Conservation (phyloP, 2,329 filamentous ascomycete genomes). For the Aschersonia sp. region DNA sequence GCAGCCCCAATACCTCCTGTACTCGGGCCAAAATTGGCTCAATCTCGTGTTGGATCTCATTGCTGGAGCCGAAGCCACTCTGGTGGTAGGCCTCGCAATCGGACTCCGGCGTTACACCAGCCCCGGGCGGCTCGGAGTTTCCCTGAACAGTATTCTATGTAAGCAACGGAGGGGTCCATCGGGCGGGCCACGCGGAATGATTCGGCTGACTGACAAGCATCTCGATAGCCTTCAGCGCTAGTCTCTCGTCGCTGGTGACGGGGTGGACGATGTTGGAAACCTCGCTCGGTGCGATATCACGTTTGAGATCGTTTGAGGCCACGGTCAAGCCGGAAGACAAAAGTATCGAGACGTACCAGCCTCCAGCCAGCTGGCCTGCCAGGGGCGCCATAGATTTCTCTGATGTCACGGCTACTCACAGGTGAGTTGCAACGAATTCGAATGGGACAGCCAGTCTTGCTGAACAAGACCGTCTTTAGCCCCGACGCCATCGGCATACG, state of each 20-base stretch:
- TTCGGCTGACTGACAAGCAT: not conserved
- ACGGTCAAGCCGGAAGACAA: conserved; percentile 2
- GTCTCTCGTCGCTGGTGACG: conserved; percentile 4
- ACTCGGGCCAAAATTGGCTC: conserved; percentile 39
- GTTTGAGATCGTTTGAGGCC: conserved; percentile 2
- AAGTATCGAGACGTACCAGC: not conserved
- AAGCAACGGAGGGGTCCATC: not conserved
- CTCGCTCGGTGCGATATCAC: conserved; percentile 5
- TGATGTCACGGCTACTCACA: conserved; percentile 11
- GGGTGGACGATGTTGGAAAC: conserved; percentile 7
- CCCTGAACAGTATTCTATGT: conserved; percentile 5
- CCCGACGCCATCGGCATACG: conserved; percentile 3
- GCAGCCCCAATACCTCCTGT: conserved; percentile 38
- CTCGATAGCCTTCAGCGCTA: conserved; percentile 2
- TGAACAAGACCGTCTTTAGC: not conserved
- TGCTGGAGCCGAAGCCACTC: conserved; percentile 26
- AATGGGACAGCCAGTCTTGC: not conserved
- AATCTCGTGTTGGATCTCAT: conserved; percentile 31
- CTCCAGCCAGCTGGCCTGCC: conserved; percentile 1
- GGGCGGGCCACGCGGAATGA: too few species aligned
- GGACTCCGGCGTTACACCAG: conserved; percentile 1
- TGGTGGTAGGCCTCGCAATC: conserved; percentile 29
- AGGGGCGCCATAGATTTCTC: conserved; percentile 1
- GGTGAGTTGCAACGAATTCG: conserved; percentile 1
- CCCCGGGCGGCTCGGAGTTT: conserved; percentile 4